Evolutionary conservation across 2,329 filamentous ascomycete species (phyloP).

Genomic region (Golovinomyces cichoracearum): DNA sequence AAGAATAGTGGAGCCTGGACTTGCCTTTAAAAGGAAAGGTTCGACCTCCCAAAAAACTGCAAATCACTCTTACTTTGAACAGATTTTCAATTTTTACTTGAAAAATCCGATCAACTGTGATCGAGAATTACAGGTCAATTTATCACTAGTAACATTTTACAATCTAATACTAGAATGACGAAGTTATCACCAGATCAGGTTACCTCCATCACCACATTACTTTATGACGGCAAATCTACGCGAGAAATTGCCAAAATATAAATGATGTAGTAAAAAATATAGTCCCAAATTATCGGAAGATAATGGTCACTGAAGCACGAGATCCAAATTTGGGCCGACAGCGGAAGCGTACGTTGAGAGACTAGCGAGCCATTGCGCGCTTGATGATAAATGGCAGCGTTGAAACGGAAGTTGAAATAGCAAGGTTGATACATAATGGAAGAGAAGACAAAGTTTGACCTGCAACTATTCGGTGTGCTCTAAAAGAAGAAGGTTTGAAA

Average conservation of each 20-base stretch:
- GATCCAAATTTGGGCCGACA: neutral
- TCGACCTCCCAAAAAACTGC: neutral
- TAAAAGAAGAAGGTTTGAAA: neutral
- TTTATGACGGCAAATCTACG: neutral
- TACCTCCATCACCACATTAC: neutral
- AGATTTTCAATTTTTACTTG: neutral
- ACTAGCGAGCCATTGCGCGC: neutral
- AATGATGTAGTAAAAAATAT: neutral
- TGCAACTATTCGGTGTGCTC: neutral
- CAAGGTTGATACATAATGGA: neutral
- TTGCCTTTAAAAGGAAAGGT: neutral
- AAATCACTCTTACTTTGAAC: neutral
- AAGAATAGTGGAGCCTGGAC: neutral
- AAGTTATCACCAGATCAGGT: too few relatives aligned
- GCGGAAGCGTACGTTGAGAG: neutral
- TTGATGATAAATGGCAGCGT: neutral
- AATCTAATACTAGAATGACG: too few relatives aligned
- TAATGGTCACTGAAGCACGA: neutral
- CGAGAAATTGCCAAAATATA: neutral
- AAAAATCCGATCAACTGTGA: slow-evolving; percentile 1
- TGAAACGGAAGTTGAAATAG: neutral
- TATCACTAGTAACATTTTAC: neutral
- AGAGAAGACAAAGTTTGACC: neutral
- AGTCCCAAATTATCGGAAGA: neutral
- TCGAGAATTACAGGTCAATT: neutral